Evolutionary conservation across 345 rosid species (phyloP), one percentile per base, ranked within the genome.

Genomic region (Salix viminalis): DNA sequence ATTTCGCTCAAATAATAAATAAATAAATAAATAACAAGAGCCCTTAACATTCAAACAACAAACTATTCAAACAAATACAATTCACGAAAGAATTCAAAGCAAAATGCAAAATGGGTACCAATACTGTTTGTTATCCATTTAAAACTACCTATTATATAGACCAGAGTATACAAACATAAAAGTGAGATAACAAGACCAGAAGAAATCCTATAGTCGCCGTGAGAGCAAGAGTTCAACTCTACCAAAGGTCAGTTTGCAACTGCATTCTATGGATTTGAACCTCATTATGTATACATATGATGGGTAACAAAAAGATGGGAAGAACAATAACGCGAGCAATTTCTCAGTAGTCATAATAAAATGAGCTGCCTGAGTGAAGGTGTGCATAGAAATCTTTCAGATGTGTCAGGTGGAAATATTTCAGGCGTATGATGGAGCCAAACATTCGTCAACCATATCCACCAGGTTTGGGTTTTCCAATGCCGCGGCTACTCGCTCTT

Each of bases 401-500:
- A 9, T 56, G 64, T 62, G 46, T 41, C 21, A 32, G 15, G 65
- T 30, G 32, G 61, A 52, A 50, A 48, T 3, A 18, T 16, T 62
- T 86, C 89, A 91, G 67, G 78, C 89, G 80, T 74, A 86, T 11
- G 96, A 83, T 69, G 94, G 92, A 74, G 89, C 85, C 80, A 96
- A 72, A 76, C 97, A 94, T 79, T 91, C 97, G 60, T 94, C 96
- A 14, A 96, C 94, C 94, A 92, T 89, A 46, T 88, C 98, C 79
- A 94, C 89, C 19, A 96, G 90, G 85, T 88, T 87, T 42, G 99
- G 97, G 84, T 90, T 96, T 89, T 96, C 97, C 79, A 94, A 74
- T 28, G 99, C 98, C 64, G 97, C 97, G 6, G 98, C 95, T 2
- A 94, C 94, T 77, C 99, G 86, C 75, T 94, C 98, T 84, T 92